Base-by-base conservation (phyloP, 768 basidiomycete species). In the Hemileccinum rubropunctum region DNA sequence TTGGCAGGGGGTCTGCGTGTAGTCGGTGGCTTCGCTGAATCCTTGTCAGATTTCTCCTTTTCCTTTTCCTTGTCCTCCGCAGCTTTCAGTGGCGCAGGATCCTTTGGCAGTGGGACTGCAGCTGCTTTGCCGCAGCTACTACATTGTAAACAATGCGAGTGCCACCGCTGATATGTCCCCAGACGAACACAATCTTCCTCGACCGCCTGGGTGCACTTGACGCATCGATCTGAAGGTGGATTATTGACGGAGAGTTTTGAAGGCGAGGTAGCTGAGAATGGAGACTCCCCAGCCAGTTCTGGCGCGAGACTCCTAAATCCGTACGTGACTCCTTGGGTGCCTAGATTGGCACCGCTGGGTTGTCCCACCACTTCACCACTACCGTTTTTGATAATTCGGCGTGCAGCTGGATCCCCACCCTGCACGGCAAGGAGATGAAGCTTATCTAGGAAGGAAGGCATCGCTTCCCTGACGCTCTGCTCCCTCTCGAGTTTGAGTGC, bases 101-200 rank as follows among this genome's bases (percentile, higher is more conserved):
- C 85, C 73, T 82, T 83, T 15, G 75, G 71, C 9, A 75, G 61
- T 6, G 80, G 80, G 32, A 82, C 78, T 20, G 82, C 82, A 21
- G 92, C 88, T 23, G 75, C 75, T 64, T 85, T 90, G 9, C 91
- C 88, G 61, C 95, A 98, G 18, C 74, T 73, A 13, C 70, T 71
- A 58, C 97, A 99, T 51, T 87, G 83, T n/a, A 99, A 73, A 65
- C 97, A 99, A 28, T 88, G 78, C 2, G 92, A 90, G 70, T 99
- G 97, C 97, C 97, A 98, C 40, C 95, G 80, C 62, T 92, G 87
- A 71, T 94, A 95, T n/a, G 93, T 95, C 30, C 94, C 97, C 26
- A 95, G 72, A 50, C 97, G 80, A 39, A 92, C 89, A 62, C 97
- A 98, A 57, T 98, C 97, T 66, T 99, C 97, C 70, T 99, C 97